phyloP scores from a whole-genome alignment of 306 rosid species.

The Inga leiocalycina region DNA sequence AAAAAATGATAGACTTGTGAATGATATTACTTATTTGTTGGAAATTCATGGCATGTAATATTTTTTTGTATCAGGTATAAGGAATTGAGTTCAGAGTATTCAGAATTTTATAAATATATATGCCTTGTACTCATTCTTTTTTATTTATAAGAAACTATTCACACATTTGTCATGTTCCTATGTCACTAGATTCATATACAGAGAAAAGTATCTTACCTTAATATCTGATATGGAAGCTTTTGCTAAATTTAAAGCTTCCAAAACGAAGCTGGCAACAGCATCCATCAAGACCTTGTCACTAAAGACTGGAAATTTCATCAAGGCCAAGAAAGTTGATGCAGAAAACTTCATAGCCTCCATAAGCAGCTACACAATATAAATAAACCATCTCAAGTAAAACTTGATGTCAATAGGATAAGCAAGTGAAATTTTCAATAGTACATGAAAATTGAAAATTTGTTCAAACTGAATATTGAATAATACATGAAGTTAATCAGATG shows the following conservation, averaged over 20 bases:
- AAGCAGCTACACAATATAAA: slow-evolving; percentile 69
- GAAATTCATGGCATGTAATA: background rate
- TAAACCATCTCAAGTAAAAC: slow-evolving; percentile 26
- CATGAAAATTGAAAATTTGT: slow-evolving; percentile 12
- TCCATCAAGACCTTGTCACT: slow-evolving; percentile 49
- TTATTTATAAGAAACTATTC: background rate
- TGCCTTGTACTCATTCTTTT: background rate
- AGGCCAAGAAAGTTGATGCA: slow-evolving; percentile 54
- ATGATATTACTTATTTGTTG: background rate
- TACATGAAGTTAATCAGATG: too few relatives aligned
- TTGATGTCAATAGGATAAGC: slow-evolving; percentile 30
- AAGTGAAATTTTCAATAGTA: slow-evolving; percentile 28
- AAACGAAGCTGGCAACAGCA: slow-evolving; percentile 54
- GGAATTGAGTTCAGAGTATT: background rate
- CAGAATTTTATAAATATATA: background rate
- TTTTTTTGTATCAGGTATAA: background rate
- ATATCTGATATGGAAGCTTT: slow-evolving; percentile 59
- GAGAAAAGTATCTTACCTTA: slow-evolving; percentile 57
- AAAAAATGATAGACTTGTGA: background rate
- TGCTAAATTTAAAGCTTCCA: slow-evolving; percentile 64
- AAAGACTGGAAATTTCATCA: slow-evolving; percentile 56
- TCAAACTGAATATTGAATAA: background rate
- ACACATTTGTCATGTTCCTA: background rate
- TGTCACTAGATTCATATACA: slow-evolving; percentile 9
- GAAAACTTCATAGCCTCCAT: slow-evolving; percentile 65